These are phyloP conservation scores for Verticillium tricorpus DNA, from an alignment of 2,329 filamentous ascomycete species.

Conservation along the genomic window DNA sequence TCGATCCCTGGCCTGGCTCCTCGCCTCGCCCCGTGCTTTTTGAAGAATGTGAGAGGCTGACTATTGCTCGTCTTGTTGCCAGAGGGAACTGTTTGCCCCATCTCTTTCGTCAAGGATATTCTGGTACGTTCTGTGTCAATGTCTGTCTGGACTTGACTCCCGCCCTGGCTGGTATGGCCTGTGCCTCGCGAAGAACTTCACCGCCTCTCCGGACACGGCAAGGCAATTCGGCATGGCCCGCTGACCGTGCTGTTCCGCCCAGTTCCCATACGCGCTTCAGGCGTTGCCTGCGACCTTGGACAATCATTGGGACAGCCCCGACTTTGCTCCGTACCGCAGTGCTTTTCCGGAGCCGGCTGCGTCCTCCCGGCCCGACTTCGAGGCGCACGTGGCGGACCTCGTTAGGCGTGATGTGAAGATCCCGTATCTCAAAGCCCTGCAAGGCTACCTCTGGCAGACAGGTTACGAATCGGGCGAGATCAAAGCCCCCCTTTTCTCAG, in stretches of 20 bases:
- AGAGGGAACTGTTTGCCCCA: slow-evolving; percentile 82
- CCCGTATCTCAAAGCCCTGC: slow-evolving; percentile 72
- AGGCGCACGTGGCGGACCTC: slow-evolving; percentile 65
- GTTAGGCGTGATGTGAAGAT: slow-evolving; percentile 70
- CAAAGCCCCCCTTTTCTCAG: slow-evolving; percentile 67
- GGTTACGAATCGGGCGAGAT: slow-evolving; percentile 69
- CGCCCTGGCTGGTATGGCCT: slow-evolving; percentile 8
- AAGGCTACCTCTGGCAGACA: slow-evolving; percentile 73
- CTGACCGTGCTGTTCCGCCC: background rate
- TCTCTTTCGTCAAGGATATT: slow-evolving; percentile 79
- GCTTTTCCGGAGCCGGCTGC: slow-evolving; percentile 66
- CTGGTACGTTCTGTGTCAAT: slow-evolving; percentile 53
- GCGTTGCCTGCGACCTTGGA: slow-evolving; percentile 60
- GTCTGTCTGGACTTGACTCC: slow-evolving; percentile 9
- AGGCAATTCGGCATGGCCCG: background rate
- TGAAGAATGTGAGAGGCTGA: slow-evolving; percentile 4
- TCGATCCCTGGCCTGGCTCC: background rate
- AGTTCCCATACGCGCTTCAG: slow-evolving; percentile 75
- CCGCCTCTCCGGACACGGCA: background rate
- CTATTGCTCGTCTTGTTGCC: slow-evolving; percentile 4
- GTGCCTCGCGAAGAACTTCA: background rate
- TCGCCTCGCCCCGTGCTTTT: slow-evolving; percentile 1
- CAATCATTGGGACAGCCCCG: slow-evolving; percentile 60
- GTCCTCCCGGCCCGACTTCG: slow-evolving; percentile 53
- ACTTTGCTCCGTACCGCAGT: slow-evolving; percentile 63